Base-by-base conservation (phyloP, 129 eudicot species). In the Erigeron canadensis region DNA sequence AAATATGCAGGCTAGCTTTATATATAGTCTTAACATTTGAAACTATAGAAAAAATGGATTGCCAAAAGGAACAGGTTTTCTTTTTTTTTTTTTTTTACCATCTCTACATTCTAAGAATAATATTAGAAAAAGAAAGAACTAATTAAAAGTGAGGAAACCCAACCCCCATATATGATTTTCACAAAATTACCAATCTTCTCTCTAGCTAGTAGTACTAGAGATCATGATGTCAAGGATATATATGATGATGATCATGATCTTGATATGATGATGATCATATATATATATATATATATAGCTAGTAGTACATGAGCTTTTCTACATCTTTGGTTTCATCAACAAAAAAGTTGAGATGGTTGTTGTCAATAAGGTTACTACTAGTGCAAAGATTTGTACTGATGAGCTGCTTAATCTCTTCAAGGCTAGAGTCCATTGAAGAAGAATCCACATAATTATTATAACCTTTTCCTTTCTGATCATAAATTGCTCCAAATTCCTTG, bases 371-470 rank as follows among this genome's bases (percentile, higher is more conserved):
- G 67, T 78, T 71, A 71, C 66, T 78, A 54, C 79, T 62, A n/a
- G n/a, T n/a, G 72, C 69, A 44, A 9, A 73, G 47, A 79, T 84
- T 84, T 75, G 83, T 84, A 74, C 96, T 83, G 73, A 88, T 84
- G 47, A 91, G 87, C 87, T 91, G 84, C 84, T 88, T 91, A 75
- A 91, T 88, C 79, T 88, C 97, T 73, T 91, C 97, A 60, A 91
- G 83, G 45, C 84, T 75, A 46, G 81, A 73, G 64, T 84, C 97
- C 68, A 88, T 54, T 73, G 91, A 69, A 63, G 91, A 69, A 63
- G 74, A 75, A 44, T 86, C 76, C 74, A 46, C 72, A 44, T 67
- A 67, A 65, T n/a, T n/a, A n/a, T n/a, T n/a, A n/a, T 65, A 59
- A 43, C 77, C 91, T 63, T 59, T 44, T 13, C n/a, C 71, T 56